phyloP scores from a whole-genome alignment of 495 filamentous ascomycete species.

The Penicillium goetzii region DNA sequence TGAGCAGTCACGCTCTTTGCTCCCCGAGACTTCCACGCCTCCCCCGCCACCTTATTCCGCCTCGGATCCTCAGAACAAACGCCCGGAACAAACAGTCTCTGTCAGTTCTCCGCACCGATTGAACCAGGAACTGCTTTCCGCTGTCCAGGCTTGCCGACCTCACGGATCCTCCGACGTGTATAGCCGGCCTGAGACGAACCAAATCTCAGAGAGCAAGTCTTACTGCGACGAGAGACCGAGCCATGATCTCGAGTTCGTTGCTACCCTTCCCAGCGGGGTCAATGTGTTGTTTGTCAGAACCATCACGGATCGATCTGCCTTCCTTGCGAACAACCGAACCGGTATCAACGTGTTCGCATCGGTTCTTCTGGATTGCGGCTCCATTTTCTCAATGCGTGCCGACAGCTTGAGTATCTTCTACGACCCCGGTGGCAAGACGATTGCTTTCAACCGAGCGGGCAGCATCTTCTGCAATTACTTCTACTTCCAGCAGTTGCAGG shows the following conservation, averaged over 20 bases:
- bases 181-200: conserved; percentile 67
- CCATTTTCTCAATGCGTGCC: conserved; percentile 66
- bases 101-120: conserved; percentile 56
- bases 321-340: conserved; percentile 63
- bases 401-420: conserved; percentile 82
- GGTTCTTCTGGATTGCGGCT: conserved; percentile 69
- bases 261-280: conserved; percentile 69
- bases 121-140: conserved; percentile 68
- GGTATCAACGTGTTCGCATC: conserved; percentile 72
- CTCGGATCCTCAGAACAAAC: conserved; percentile 42
- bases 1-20: conserved; percentile 32
- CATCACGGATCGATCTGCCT: conserved; percentile 53
- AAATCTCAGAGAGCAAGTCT: conserved; percentile 80
- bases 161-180: conserved; percentile 74
- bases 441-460: conserved; percentile 88
- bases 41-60: conserved; percentile 49
- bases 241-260: conserved; percentile 78
- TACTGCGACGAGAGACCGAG: conserved; percentile 85
- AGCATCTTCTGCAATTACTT: conserved; percentile 92
- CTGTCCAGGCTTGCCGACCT: conserved; percentile 78
- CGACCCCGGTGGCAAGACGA: conserved; percentile 74
- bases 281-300: conserved; percentile 70
- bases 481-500: conserved; percentile 82
- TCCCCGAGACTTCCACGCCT: conserved; percentile 32
- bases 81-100: conserved; percentile 42